phyloP scores from a whole-genome alignment of 441 rosid genomes.

The Croton setiger region DNA sequence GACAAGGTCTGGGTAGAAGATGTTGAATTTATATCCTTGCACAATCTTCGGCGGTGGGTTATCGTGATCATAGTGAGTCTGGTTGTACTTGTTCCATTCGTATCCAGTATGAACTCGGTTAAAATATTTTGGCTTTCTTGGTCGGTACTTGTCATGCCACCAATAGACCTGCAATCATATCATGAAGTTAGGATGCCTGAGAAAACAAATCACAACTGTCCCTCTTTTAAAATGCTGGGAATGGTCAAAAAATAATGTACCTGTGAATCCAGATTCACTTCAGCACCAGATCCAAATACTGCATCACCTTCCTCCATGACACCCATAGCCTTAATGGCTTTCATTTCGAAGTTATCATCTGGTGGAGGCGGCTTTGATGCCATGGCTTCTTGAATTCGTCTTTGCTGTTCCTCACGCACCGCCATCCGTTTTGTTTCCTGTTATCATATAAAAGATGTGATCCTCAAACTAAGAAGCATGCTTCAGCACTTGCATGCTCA shows the following conservation, averaged over 20 bases:
- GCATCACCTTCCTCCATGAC: slow-evolving; percentile 95
- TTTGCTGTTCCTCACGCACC: slow-evolving; percentile 70
- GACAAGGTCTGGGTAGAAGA: slow-evolving; percentile 91
- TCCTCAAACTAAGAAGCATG: slow-evolving; percentile 16
- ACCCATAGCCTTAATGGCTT: slow-evolving; percentile 94
- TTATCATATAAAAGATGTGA: slow-evolving; percentile 16
- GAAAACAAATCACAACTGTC: not conserved
- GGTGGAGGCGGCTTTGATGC: slow-evolving; percentile 59
- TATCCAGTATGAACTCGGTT: slow-evolving; percentile 97
- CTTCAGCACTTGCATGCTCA: slow-evolving; percentile 12
- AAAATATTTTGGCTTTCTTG: slow-evolving; percentile 91
- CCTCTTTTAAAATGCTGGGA: not conserved
- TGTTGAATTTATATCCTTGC: slow-evolving; percentile 90
- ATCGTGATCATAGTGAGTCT: slow-evolving; percentile 95
- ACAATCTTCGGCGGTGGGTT: slow-evolving; percentile 95
- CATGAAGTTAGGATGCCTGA: slow-evolving; percentile 5
- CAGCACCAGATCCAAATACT: slow-evolving; percentile 84
- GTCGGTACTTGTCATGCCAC: slow-evolving; percentile 99
- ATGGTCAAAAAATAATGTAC: slow-evolving; percentile 29
- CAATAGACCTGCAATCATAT: slow-evolving; percentile 63
- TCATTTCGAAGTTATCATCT: slow-evolving; percentile 81
- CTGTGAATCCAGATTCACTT: slow-evolving; percentile 90
- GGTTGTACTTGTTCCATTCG: slow-evolving; percentile 96
- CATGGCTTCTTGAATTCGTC: slow-evolving; percentile 67
- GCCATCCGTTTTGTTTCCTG: slow-evolving; percentile 70